Conservation (phyloP, 495 filamentous ascomycete genomes). For the Hypomontagnella monticulosa region DNA sequence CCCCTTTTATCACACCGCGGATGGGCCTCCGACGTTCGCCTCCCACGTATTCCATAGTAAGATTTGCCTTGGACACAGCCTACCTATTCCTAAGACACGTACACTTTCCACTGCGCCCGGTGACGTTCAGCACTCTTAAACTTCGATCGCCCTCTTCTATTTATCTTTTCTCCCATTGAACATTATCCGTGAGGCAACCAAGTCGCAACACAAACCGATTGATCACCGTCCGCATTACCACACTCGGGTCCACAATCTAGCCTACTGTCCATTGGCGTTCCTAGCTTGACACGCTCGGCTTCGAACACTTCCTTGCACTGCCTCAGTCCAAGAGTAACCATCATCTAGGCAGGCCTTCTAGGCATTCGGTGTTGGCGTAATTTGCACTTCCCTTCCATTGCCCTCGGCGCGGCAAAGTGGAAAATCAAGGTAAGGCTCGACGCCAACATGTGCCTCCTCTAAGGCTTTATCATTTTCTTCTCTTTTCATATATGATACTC, state of each 20-base stretch:
- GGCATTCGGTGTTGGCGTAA: not conserved
- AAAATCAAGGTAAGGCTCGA: constrained; percentile 20
- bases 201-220: not conserved
- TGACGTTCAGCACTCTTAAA: constrained; percentile 21
- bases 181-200: not conserved
- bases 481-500: constrained; percentile 20
- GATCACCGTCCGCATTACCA: constrained; percentile 8
- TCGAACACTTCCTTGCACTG: constrained; percentile 23
- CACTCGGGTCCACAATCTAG: constrained; percentile 12
- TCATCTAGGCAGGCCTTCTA: constrained; percentile 18
- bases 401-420: constrained; percentile 22
- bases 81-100: constrained; percentile 21
- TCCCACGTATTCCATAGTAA: constrained; percentile 2
- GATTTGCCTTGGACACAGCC: constrained; percentile 27
- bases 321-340: constrained; percentile 14
- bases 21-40: constrained; percentile 36
- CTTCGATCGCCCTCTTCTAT: not conserved
- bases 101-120: constrained; percentile 10
- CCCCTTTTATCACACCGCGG: constrained; percentile 9
- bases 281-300: constrained; percentile 11
- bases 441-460: constrained; percentile 27
- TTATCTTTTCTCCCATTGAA: not conserved
- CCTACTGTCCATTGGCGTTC: constrained; percentile 6
- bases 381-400: not conserved
- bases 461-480: constrained; percentile 8